Conservation (phyloP, 306 rosid genomes). For the Coriaria nepalensis region DNA sequence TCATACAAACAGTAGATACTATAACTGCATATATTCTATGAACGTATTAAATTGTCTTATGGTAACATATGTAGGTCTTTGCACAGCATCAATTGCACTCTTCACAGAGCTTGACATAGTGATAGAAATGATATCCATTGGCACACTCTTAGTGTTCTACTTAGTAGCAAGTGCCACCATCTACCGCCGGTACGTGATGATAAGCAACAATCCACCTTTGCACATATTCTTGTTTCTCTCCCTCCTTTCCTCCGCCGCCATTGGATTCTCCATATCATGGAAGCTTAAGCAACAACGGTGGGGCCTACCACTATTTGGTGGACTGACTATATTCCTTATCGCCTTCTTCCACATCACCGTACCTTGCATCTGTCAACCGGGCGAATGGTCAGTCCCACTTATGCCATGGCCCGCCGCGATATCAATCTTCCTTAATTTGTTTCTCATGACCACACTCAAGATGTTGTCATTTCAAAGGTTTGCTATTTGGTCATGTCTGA, state of each 20-base stretch:
- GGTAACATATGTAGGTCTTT: slow-evolving; percentile 35
- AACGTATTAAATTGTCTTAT: background rate
- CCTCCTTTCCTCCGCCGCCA: slow-evolving; percentile 47
- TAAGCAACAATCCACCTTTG: slow-evolving; percentile 30
- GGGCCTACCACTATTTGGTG: slow-evolving; percentile 46
- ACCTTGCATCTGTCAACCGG: slow-evolving; percentile 15
- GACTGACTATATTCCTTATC: slow-evolving; percentile 32
- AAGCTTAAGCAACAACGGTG: slow-evolving; percentile 49
- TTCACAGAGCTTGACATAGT: slow-evolving; percentile 70
- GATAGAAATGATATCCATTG: slow-evolving; percentile 53
- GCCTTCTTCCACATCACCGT: slow-evolving; percentile 43
- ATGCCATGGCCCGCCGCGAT: slow-evolving; percentile 93
- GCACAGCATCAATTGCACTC: slow-evolving; percentile 78
- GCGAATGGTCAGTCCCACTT: slow-evolving; percentile 60
- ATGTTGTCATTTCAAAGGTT: slow-evolving; percentile 47
- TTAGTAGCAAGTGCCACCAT: slow-evolving; percentile 84
- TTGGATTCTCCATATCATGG: slow-evolving; percentile 69
- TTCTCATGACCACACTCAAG: slow-evolving; percentile 60
- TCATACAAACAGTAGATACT: background rate
- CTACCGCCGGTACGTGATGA: slow-evolving; percentile 57
- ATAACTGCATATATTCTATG: background rate
- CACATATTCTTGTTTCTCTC: slow-evolving; percentile 46
- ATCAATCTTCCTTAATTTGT: slow-evolving; percentile 68
- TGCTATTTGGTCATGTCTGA: slow-evolving; percentile 52
- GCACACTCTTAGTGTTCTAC: slow-evolving; percentile 77